These are phyloP conservation scores for Trifolium dubium DNA, from an alignment of 306 rosid genomes.

Conservation along the genomic window DNA sequence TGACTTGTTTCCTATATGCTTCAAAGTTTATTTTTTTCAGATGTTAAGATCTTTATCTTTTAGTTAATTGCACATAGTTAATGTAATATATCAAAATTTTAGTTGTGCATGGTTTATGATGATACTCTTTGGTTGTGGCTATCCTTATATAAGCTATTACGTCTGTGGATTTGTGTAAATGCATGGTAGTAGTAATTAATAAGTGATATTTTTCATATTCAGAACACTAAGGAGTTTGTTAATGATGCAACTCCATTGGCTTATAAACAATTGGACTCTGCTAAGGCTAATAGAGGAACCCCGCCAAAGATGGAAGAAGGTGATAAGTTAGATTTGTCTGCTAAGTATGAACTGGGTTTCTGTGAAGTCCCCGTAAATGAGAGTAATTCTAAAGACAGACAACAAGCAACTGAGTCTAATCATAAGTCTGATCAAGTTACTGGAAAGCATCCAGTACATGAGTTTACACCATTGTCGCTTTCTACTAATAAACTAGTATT, in stretches of 20 bases:
- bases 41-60: not conserved
- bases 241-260: constrained; percentile 35
- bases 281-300: constrained; percentile 41
- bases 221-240: constrained; percentile 54
- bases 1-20: not conserved
- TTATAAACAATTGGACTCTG: constrained; percentile 40
- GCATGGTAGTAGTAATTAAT: not conserved
- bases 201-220: constrained; percentile 38
- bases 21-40: constrained; percentile 1
- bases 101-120: constrained; percentile 30
- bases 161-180: constrained; percentile 32
- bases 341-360: constrained; percentile 39
- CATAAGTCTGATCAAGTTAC: constrained; percentile 44
- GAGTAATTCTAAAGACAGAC: constrained; percentile 41
- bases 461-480: constrained; percentile 38
- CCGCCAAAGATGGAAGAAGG: constrained; percentile 41
- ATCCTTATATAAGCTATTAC: constrained; percentile 12
- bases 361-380: constrained; percentile 41
- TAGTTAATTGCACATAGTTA: not conserved
- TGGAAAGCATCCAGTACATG: constrained; percentile 48
- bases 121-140: constrained; percentile 24
- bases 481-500: constrained; percentile 39
- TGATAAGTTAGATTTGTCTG: constrained; percentile 44
- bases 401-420: constrained; percentile 24
- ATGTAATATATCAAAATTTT: constrained; percentile 2